Conservation (phyloP, 139 green algal species). For the Desmodesmus armatus region DNA sequence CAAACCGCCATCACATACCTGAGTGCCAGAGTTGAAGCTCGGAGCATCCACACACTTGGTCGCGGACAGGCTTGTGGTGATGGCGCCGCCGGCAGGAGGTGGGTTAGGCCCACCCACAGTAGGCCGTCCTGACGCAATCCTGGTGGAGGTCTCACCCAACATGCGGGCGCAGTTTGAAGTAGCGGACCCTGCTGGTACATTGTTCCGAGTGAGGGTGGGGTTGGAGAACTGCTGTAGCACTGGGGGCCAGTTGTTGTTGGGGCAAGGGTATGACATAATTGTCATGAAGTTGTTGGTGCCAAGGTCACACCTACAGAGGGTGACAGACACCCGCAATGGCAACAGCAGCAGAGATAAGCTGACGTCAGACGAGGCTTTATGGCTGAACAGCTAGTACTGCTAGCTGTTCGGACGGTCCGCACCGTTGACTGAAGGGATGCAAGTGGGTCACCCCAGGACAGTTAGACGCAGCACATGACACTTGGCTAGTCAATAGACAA, state of each 20-base stretch:
- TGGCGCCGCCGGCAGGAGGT: not conserved
- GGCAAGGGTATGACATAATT: not conserved
- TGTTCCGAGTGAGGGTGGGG: not conserved
- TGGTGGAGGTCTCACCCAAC: not conserved
- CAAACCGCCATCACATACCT: not conserved
- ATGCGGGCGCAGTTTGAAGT: not conserved
- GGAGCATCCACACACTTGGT: not conserved
- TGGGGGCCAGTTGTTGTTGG: not conserved
- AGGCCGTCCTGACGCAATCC: not conserved
- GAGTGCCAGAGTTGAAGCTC: not conserved
- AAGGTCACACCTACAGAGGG: not conserved
- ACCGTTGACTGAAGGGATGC: not conserved
- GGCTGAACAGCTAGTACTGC: no score
- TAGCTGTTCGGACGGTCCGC: not conserved
- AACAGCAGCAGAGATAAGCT: no score
- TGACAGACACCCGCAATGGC: no score
- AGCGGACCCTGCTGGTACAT: not conserved
- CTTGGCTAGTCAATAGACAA: no score
- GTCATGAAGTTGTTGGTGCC: constrained; percentile 3
- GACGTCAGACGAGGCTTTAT: no score
- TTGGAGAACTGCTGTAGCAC: not conserved
- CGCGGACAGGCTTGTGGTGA: not conserved
- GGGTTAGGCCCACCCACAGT: not conserved
- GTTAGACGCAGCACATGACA: no score
- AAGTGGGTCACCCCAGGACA: no score